These are phyloP conservation scores for Uncinocarpus reesii DNA, from an alignment of 2,329 filamentous ascomycete species.

Conservation along the genomic window DNA sequence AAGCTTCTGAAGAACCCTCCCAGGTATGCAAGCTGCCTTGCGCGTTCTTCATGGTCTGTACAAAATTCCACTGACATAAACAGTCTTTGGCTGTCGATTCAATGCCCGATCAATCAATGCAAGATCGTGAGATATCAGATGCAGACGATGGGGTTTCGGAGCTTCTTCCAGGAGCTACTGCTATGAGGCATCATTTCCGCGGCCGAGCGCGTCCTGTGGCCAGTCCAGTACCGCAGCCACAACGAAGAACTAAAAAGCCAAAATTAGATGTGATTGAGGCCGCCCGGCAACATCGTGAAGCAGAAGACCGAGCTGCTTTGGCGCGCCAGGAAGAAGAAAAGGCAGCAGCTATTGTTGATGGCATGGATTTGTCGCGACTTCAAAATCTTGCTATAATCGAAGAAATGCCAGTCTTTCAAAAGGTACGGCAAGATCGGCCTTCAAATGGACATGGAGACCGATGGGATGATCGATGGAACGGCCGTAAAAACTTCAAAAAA, in stretches of 20 bases:
- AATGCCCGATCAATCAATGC: constrained; percentile 22
- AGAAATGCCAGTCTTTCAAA: constrained; percentile 53
- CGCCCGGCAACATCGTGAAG: constrained; percentile 45
- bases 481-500: constrained; percentile 88
- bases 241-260: constrained; percentile 42
- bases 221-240: constrained; percentile 21
- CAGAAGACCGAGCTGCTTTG: constrained; percentile 45
- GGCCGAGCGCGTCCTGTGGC: constrained; percentile 41
- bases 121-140: constrained; percentile 23
- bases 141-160: constrained; percentile 55
- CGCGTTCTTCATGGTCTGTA: not conserved
- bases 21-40: constrained; percentile 16
- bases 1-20: constrained; percentile 13
- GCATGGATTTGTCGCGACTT: constrained; percentile 61
- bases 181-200: constrained; percentile 66
- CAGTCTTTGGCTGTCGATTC: constrained; percentile 12
- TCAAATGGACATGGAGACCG: constrained; percentile 43
- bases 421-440: constrained; percentile 19
- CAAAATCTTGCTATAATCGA: constrained; percentile 66
- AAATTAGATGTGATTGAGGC: constrained; percentile 60
- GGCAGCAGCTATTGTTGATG: constrained; percentile 50
- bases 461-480: constrained; percentile 88
- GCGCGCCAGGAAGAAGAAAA: constrained; percentile 56
- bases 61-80: not conserved
- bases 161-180: constrained; percentile 65